Evolutionary conservation across 1,139 yeast species (phyloP), one percentile per base, ranked within the genome.

Genomic region (Tardiomyces digboiensis): DNA sequence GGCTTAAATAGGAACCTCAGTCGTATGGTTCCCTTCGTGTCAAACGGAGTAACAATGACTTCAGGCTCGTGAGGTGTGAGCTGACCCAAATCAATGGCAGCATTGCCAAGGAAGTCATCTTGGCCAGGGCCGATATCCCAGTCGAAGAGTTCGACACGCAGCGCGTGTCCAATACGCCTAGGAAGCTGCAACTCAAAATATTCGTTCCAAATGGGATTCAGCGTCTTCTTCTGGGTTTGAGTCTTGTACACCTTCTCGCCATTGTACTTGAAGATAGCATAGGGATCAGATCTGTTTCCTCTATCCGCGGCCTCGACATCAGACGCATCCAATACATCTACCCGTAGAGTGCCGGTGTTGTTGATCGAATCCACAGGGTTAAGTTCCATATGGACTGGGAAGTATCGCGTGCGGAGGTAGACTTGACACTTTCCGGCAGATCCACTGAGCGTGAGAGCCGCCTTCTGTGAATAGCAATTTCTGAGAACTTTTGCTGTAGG

Each of bases 201-300:
- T 65, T 86, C 94, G 60, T 89, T 82, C 91, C 93, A 93, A 1
- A 68, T 74, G 14, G 99, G 99, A 46, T 83, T 76, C 54, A 91
- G 74, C 0, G 97, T 87, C 72, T 80, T 88, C 72, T 89, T 91
- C 50, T 77, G 68, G 39, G 81, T 81, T 64, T 86, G 82, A 38
- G 96, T 76, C 69, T 86, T 87, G 69, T 69, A 78, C 8, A 80
- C 78, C 49, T 74, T 70, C 41, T 68, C 74, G 22, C 81, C 80
- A 59, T 86, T 78, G 58, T 87, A 64, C 56, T 66, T 76, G 48
- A 86, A 73, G 56, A 80, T 75, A 47, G 80, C 73, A 59, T 80
- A 91, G 49, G 99, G 99, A 65, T 91, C 99, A 7, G 96, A 86
- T 60, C 82, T 83, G 44, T 97, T 97, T 53, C 83, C 82, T 21